Conservation (phyloP, 345 rosid species). For the Noccaea bulbosa region DNA sequence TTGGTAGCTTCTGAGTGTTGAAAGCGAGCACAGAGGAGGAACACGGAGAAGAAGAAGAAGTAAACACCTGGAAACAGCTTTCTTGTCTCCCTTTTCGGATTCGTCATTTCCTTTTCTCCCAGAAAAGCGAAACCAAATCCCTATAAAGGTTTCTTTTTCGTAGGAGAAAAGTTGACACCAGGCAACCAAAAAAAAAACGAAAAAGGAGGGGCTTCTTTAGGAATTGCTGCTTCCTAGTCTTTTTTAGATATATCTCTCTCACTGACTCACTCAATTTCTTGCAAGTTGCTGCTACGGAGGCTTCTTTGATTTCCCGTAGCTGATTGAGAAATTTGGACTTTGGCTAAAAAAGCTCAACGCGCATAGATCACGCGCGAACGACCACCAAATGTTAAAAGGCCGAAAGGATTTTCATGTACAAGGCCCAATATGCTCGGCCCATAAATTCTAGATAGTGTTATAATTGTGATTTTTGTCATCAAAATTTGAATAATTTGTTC, state of each 20-base stretch:
- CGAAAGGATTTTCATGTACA: not conserved
- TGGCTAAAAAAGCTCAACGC: not conserved
- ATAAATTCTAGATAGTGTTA: no score
- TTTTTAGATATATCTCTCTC: not conserved
- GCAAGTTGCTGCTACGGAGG: slow-evolving; percentile 18
- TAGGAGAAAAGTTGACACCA: slow-evolving; percentile 20
- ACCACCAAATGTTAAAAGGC: not conserved
- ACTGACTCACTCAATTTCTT: slow-evolving; percentile 9
- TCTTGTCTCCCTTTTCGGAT: slow-evolving; percentile 21
- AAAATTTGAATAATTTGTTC: no score
- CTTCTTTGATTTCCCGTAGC: slow-evolving; percentile 18
- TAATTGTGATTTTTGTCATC: no score
- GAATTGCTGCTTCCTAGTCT: not conserved
- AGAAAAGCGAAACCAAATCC: slow-evolving; percentile 40
- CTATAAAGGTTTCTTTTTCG: not conserved
- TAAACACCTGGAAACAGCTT: slow-evolving; percentile 10
- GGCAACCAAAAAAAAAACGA: slow-evolving; percentile 22
- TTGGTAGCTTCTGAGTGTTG: slow-evolving; percentile 31
- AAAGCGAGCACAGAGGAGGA: slow-evolving; percentile 19
- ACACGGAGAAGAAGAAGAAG: slow-evolving; percentile 8
- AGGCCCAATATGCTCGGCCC: slow-evolving; percentile 23
- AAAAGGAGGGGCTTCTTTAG: slow-evolving; percentile 13
- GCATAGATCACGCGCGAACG: slow-evolving; percentile 11
- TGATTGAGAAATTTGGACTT: slow-evolving; percentile 24
- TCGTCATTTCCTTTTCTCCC: slow-evolving; percentile 15